Evolutionary conservation across 1,284 basidiomycete species (phyloP), one percentile per base, ranked within the genome.

Genomic region (Melampsora americana): DNA sequence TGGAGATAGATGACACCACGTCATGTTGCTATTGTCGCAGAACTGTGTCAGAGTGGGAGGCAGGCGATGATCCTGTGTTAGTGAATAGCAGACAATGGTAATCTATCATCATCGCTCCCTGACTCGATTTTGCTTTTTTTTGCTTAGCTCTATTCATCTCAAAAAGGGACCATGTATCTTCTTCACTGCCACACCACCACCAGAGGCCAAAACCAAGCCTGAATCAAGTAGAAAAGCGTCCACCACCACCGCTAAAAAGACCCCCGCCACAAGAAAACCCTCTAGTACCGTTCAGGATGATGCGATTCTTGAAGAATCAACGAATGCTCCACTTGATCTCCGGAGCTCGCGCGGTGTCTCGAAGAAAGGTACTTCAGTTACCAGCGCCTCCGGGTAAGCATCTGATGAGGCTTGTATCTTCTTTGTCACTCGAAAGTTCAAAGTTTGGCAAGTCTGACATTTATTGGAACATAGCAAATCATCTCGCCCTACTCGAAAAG

Each of bases 121-220:
- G 35, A 35, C 35, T 35, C 35, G 9, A 35, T 35, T 35, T 28
- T 72, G 7, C 56, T 66, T 12, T 5, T 32, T 1, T 32, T 53
- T 48, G n/a, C 23, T n/a, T 42, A 72, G 70, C 44, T 64, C 62
- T n/a, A 62, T 72, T 66, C 70, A 72, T 66, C 70, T 72, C 12
- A 72, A 65, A 60, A 72, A 72, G 56, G 70, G 70, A 18, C 56
- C 70, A 39, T 72, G 70, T 48, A 66, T 72, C 16, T 72, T 72
- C 28, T 72, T 72, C 32, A 72, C 70, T 32, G 70, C 70, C 1
- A 26, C 26, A 9, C 62, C 42, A 26, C 30, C 70, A n/a, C 30
- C 70, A 35, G 48, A 53, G 32, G 32, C 32, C 60, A 61, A 71
- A 18, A 5, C 69, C 26, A 50, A 23, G 26, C 44, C 42, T 26